Evolutionary conservation across 306 rosid genomes (phyloP), one percentile per base, ranked within the genome.

Genomic region (Pueraria montana): DNA sequence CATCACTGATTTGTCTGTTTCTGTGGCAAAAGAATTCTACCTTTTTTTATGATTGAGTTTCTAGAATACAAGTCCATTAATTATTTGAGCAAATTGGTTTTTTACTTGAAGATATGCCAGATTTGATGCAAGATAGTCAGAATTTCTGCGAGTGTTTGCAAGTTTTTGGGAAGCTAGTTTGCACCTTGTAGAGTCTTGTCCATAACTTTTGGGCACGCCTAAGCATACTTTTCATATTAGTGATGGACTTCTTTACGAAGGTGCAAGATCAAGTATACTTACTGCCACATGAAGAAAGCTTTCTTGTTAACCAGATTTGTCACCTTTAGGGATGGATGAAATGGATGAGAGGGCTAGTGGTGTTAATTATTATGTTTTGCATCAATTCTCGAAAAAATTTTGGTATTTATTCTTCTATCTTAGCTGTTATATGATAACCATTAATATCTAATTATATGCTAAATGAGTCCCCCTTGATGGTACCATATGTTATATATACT

Each of bases 271-370:
- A 67, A 52, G 69, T 56, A 34, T 26, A 24, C 59, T 70, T 56
- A 30, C 18, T 56, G 70, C 72, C 16, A 40, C 18, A 30, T n/a
- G 36, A 55, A 43, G 36, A 30, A 26, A 42, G 13, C 18, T 46
- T 68, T 40, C 70, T 42, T 52, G 76, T 78, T 53, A 5, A 32
- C 38, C 24, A 34, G 26, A 78, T 50, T 27, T 48, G 11, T 46
- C 82, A 21, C 12, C 5, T 78, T 72, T 72, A 71, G 68, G 42
- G 74, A 83, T 30, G 36, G 69, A 62, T 71, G 50, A 49, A 40
- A 27, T 72, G 58, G 73, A 45, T 74, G 81, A 65, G 72, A 74
- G 76, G 32, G 27, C 49, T n/a, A 32, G 34, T 38, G 70, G 58
- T 79, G 53, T 56, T 9, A 56, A 56, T 56, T 30, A 66, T 46